Evolutionary conservation across 352 stramenopile genomes (phyloP), one percentile per base, ranked within the genome.

Genomic region (Elongisporangium anandrum): DNA sequence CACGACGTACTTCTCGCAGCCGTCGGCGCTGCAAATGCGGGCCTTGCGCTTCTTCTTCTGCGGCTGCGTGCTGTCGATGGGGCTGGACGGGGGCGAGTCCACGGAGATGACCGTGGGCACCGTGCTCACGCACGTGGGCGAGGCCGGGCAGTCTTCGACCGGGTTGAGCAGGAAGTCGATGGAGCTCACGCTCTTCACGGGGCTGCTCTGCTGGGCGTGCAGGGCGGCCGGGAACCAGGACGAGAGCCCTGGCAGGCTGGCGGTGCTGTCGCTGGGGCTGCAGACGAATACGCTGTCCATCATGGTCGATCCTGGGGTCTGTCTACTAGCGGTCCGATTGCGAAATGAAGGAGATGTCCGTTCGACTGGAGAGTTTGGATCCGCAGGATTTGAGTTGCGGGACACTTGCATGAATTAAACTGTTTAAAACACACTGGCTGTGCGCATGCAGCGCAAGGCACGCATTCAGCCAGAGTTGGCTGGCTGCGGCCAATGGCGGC

Each of bases 1-100:
- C 15, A 86, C 70, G 45, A 83, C 74, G 57, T 83, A 79, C 51
- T 86, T 86, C 13, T 77, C 65, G 55, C 77, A 86, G 21, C 69
- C 73, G 4, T 70, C 60, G 5, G 61, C 64, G 26, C 70, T 81
- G 57, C 76, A 86, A 24, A 79, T 74, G 23, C 75, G 75, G 12
- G 64, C 64, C 59, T 73, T 78, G 20, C 75, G 68, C 55, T 79
- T 78, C 50, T 75, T 69, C 63, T 70, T 74, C 12, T 62, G 50
- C 34, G 34, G 34, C 34, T 45, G 34, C 34, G 34, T 45, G 34
- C 34, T 45, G 34, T 45, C 34, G 34, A 45, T 45, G 34, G 34
- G 34, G 34, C 34, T 45, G 9, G 34, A 45, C 34, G 34, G 34
- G 10, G 34, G 34, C 12, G 34, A 45, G 34, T 9, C 34, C 34